Evolutionary conservation across 371 early-diverging fungal genomes (phyloP), one percentile per base, ranked within the genome.

Genomic region (Basidiobolus meristosporus): DNA sequence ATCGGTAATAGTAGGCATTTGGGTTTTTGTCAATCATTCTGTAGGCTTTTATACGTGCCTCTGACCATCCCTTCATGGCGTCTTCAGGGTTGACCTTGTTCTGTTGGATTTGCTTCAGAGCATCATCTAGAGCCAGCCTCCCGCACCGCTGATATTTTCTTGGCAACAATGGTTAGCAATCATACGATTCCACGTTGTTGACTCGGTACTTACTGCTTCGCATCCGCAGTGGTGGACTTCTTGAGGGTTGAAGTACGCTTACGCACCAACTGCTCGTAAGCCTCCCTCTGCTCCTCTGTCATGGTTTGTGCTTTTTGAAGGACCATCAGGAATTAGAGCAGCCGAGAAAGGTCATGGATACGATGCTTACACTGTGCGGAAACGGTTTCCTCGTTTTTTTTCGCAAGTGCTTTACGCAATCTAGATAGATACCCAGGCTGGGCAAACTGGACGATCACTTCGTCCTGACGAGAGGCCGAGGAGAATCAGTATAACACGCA

Each of bases 1-100:
- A 91, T 2, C 90, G 77, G 52, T 91, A 91, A 47, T 90, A 91
- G 51, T 91, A 91, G 20, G 86, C 78, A 62, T 91, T 91, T 33
- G 92, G 92, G 38, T 85, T 85, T 36, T 71, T 72, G 40, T 84
- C 74, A 54, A 89, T 85, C 51, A 76, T 75, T 44, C 82, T 70
- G 50, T 82, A 91, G 3, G 92, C 92, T 42, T 76, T 77, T 36
- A 85, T 82, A 31, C 92, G 83, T 17, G 92, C 92, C 43, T 75
- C 75, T 3, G 87, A 86, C 92, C 92, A 92, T 20, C 92, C 92
- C 50, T 83, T 82, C 61, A 89, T 86, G 1, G 88, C 83, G 45
- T 78, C 77, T 51, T 65, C 63, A 33, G 80, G 71, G 48, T 87
- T 34, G 7, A 16, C 34, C 7, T 18, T 14, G 46, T 73, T 68